phyloP scores from a whole-genome alignment of 768 basidiomycete species.

The Phylloporus arenicola region DNA sequence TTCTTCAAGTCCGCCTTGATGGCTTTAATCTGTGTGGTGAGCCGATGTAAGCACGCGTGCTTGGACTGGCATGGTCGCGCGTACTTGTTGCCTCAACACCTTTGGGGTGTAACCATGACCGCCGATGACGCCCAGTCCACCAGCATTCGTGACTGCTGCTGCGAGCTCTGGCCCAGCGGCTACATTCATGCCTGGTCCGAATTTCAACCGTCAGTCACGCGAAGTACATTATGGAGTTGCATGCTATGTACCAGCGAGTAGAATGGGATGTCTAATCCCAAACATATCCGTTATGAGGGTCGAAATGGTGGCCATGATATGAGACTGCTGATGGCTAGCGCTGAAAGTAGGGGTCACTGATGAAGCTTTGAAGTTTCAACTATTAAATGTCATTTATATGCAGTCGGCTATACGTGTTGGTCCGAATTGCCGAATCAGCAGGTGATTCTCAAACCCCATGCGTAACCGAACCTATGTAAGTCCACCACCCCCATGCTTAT shows the following conservation, averaged over 20 bases:
- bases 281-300: constrained; percentile 90
- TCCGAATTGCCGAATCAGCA: neutral
- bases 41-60: constrained; percentile 6
- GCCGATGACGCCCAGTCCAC: constrained; percentile 89
- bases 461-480: too few relatives aligned
- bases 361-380: neutral
- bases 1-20: constrained; percentile 70
- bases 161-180: constrained; percentile 78
- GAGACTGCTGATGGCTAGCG: neutral
- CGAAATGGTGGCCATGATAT: constrained; percentile 49
- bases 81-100: constrained; percentile 70
- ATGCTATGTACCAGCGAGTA: constrained; percentile 61
- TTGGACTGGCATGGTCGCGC: constrained; percentile 5
- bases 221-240: constrained; percentile 32
- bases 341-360: neutral
- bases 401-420: neutral
- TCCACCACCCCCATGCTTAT: too few relatives aligned
- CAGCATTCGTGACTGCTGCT: constrained; percentile 91
- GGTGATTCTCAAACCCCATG: neutral
- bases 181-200: constrained; percentile 53
- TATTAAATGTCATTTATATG: constrained; percentile 1
- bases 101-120: constrained; percentile 85
- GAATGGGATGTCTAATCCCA: constrained; percentile 80
- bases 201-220: constrained; percentile 8
- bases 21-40: constrained; percentile 49